These are phyloP conservation scores for Metschnikowia lochheadii DNA, from an alignment of 805 yeast species.

Conservation along the genomic window DNA sequence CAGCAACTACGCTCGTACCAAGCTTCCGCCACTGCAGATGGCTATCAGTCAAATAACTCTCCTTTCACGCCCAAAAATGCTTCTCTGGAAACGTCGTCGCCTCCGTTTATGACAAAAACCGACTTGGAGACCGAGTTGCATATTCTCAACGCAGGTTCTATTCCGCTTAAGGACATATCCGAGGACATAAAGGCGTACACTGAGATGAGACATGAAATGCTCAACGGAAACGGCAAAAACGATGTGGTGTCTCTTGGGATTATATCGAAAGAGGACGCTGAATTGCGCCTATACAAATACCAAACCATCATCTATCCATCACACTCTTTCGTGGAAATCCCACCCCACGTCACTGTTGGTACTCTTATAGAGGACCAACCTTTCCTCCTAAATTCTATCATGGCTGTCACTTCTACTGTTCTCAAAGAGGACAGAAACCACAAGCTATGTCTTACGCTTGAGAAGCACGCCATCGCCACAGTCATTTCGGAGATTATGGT, in stretches of 20 bases:
- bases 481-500: slow-evolving; percentile 58
- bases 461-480: slow-evolving; percentile 49
- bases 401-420: slow-evolving; percentile 55
- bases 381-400: slow-evolving; percentile 56
- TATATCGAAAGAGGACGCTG: slow-evolving; percentile 57
- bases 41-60: background rate
- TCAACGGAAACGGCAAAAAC: slow-evolving; percentile 21
- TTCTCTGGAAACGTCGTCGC: slow-evolving; percentile 13
- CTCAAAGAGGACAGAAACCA: slow-evolving; percentile 29
- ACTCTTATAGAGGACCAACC: slow-evolving; percentile 52
- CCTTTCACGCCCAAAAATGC: background rate
- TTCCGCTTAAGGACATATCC: slow-evolving; percentile 40
- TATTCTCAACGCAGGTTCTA: slow-evolving; percentile 30
- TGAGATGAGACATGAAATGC: slow-evolving; percentile 35
- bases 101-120: slow-evolving; percentile 27
- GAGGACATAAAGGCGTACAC: slow-evolving; percentile 44
- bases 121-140: slow-evolving; percentile 42
- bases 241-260: slow-evolving; percentile 60
- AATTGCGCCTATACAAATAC: slow-evolving; percentile 48
- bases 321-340: slow-evolving; percentile 58
- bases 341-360: slow-evolving; percentile 41
- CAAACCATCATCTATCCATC: slow-evolving; percentile 40
- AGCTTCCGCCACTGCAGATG: slow-evolving; percentile 3
- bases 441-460: slow-evolving; percentile 45
- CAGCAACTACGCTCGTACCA: slow-evolving; percentile 11